Conservation (phyloP, 2,329 filamentous ascomycete genomes). For the Amesomyces nigricolor region DNA sequence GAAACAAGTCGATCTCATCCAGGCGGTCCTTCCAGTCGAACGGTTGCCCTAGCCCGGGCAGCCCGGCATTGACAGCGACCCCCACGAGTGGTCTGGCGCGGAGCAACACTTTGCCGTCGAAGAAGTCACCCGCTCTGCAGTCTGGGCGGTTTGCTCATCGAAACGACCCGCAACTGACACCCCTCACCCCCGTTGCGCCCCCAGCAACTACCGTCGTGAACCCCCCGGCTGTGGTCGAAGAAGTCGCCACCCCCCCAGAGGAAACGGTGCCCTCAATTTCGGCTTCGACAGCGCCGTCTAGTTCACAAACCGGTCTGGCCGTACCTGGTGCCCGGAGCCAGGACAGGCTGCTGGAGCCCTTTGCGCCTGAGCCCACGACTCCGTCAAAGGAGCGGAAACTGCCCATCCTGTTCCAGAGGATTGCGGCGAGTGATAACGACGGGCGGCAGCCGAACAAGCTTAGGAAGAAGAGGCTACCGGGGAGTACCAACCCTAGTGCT, state of each 20-base stretch:
- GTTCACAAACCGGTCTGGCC: conserved; percentile 12
- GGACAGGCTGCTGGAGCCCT: conserved; percentile 27
- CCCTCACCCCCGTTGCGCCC: conserved; percentile 34
- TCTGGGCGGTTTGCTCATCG: conserved; percentile 57
- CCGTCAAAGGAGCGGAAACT: conserved; percentile 63
- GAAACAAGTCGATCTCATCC: conserved; percentile 92
- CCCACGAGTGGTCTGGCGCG: conserved; percentile 52
- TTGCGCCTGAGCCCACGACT: conserved; percentile 36
- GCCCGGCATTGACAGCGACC: conserved; percentile 49
- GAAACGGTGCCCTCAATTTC: conserved; percentile 21
- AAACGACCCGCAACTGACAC: conserved; percentile 29
- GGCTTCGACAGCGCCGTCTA: conserved; percentile 12
- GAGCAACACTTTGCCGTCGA: conserved; percentile 92
- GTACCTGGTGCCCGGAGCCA: conserved; percentile 18
- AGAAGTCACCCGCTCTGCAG: conserved; percentile 69
- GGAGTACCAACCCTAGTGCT: conserved; percentile 75
- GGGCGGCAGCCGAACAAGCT: conserved; percentile 82
- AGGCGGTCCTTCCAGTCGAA: conserved; percentile 72
- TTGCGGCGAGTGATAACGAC: conserved; percentile 56
- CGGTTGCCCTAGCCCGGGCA: conserved; percentile 63
- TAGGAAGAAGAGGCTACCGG: conserved; percentile 75
- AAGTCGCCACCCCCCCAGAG: conserved; percentile 31
- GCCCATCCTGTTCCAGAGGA: conserved; percentile 64
- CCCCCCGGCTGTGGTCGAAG: conserved; percentile 35
- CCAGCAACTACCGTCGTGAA: conserved; percentile 47